These are phyloP conservation scores for Mangifera indica DNA, from an alignment of 345 rosid genomes.

Conservation along the genomic window DNA sequence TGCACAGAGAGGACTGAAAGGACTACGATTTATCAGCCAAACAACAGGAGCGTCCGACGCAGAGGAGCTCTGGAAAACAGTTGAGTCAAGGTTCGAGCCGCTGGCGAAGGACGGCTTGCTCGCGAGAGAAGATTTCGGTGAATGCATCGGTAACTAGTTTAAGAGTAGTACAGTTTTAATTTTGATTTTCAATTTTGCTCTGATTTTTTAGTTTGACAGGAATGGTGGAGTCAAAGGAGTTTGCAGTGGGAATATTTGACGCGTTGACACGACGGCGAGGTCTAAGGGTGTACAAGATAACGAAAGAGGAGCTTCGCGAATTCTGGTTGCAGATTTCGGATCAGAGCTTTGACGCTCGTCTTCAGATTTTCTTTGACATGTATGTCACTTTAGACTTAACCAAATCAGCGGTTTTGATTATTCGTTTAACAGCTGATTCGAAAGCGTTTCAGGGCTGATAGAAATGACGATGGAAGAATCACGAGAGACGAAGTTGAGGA, in stretches of 20 bases:
- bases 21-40: slow-evolving; percentile 69
- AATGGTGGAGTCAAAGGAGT: slow-evolving; percentile 89
- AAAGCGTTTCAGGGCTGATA: slow-evolving; percentile 60
- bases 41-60: slow-evolving; percentile 41
- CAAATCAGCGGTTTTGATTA: slow-evolving; percentile 1
- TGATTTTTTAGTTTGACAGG: slow-evolving; percentile 34
- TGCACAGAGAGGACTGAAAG: slow-evolving; percentile 75
- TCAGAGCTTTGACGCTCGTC: slow-evolving; percentile 93
- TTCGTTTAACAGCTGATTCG: neutral
- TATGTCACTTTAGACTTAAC: slow-evolving; percentile 18
- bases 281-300: slow-evolving; percentile 55
- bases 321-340: slow-evolving; percentile 90
- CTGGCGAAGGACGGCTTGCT: slow-evolving; percentile 68
- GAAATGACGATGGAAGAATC: slow-evolving; percentile 84
- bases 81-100: slow-evolving; percentile 56
- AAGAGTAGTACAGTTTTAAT: neutral
- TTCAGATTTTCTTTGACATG: slow-evolving; percentile 97
- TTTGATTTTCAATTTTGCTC: too few relatives aligned
- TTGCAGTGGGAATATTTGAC: slow-evolving; percentile 78
- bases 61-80: slow-evolving; percentile 69
- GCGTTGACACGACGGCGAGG: slow-evolving; percentile 66
- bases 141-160: slow-evolving; percentile 75
- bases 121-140: slow-evolving; percentile 82
- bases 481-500: slow-evolving; percentile 86
- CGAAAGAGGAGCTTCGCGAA: slow-evolving; percentile 75